Evolutionary conservation across 1,284 basidiomycete species (phyloP).

Genomic region (Melampsora americana): DNA sequence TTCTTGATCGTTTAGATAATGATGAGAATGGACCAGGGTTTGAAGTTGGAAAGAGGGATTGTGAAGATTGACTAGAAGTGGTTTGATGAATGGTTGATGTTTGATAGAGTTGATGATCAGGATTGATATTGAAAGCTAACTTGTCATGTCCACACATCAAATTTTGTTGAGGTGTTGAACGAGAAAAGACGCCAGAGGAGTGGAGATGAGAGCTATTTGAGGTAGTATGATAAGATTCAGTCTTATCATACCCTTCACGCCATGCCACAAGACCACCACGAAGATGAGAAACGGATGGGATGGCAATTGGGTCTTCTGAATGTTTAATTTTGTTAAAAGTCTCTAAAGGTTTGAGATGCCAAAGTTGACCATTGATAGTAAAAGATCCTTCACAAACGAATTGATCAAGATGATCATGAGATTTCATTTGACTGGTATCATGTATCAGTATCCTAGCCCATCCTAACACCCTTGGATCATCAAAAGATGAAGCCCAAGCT

Average conservation of each 20-base stretch:
- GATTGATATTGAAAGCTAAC: constrained; percentile 66
- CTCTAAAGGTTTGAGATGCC: constrained; percentile 14
- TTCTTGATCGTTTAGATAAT: constrained; percentile 56
- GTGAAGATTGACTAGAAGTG: constrained; percentile 2
- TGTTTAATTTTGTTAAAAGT: constrained; percentile 10
- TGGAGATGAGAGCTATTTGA: constrained; percentile 41
- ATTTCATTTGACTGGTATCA: not conserved
- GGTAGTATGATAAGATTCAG: not conserved
- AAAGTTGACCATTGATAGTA: constrained; percentile 6
- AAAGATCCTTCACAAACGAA: constrained; percentile 21
- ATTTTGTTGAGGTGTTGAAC: not conserved
- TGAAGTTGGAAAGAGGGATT: constrained; percentile 44
- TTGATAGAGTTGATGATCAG: constrained; percentile 60
- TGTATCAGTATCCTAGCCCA: constrained; percentile 50
- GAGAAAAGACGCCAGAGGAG: constrained; percentile 43
- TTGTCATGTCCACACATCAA: constrained; percentile 66
- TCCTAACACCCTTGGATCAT: constrained; percentile 40
- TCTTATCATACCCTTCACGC: not conserved
- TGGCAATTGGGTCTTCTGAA: constrained; percentile 2
- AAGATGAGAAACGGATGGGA: not conserved
- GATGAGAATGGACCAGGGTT: no score
- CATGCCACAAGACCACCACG: constrained; percentile 28
- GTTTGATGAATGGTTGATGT: not conserved
- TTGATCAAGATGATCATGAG: constrained; percentile 3
- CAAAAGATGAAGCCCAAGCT: constrained; percentile 9